A percentile compares a stretch with the other conserved stretches of the same genome.
Evolutionary conservation across 345 rosid genomes (phyloP).

Genomic region (Boechera retrofracta): DNA sequence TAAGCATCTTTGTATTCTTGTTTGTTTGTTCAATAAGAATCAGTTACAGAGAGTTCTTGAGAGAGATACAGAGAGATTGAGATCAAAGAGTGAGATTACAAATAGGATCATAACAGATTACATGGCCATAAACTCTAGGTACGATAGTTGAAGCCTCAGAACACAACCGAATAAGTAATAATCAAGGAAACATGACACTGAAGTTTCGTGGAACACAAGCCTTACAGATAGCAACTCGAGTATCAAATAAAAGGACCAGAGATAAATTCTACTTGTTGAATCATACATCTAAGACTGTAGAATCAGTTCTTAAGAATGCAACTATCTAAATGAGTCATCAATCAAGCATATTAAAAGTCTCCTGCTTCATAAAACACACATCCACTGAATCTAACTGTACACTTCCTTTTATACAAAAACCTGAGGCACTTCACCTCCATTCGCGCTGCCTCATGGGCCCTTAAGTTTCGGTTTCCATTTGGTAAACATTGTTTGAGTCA

Average conservation of each 20-base stretch:
- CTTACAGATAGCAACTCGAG: constrained; percentile 12
- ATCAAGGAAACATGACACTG: neutral
- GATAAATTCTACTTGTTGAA: constrained; percentile 22
- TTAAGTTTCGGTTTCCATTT: constrained; percentile 9
- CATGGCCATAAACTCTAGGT: neutral
- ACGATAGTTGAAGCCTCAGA: neutral
- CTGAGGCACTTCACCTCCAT: constrained; percentile 14
- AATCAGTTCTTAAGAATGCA: constrained; percentile 38
- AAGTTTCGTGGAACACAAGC: constrained; percentile 22
- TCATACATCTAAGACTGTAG: constrained; percentile 31
- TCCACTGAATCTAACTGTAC: constrained; percentile 32
- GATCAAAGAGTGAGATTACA: too few species aligned
- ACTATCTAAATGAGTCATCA: constrained; percentile 1
- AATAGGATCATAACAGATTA: neutral
- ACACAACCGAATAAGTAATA: neutral
- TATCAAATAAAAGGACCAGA: constrained; percentile 3
- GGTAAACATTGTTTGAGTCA: constrained; percentile 27
- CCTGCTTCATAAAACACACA: constrained; percentile 26
- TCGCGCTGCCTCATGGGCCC: neutral
- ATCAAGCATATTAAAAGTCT: constrained; percentile 33
- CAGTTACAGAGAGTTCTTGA: too few species aligned
- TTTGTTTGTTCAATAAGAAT: too few species aligned
- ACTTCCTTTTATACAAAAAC: constrained; percentile 26
- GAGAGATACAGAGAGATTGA: too few species aligned
- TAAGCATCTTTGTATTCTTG: too few species aligned